Percentiles rank a stretch among this genome's conserved stretches.
These are phyloP conservation scores for Solanum microdontum DNA, from an alignment of 257 asterid genomes.

Conservation along the genomic window DNA sequence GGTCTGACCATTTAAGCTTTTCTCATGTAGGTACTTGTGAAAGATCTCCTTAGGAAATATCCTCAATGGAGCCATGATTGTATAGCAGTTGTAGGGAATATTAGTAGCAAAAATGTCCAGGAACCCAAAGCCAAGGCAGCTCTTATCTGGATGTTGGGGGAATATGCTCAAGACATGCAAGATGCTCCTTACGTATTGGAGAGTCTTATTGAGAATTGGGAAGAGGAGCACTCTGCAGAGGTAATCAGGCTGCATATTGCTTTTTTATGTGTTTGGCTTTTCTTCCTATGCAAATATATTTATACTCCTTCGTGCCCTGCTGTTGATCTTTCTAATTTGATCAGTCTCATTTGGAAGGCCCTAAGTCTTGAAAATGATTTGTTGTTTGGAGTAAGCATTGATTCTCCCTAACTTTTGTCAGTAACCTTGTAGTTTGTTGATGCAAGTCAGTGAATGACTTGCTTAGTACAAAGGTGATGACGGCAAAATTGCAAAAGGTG, in stretches of 20 bases:
- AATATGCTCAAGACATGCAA: constrained; percentile 97
- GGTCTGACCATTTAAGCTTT: constrained; percentile 4
- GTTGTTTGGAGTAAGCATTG: neutral
- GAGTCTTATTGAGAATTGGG: constrained; percentile 87
- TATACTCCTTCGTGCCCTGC: neutral
- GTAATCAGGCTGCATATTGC: constrained; percentile 23
- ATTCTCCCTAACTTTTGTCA: neutral
- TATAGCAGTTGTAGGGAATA: constrained; percentile 95
- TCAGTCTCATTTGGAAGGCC: neutral
- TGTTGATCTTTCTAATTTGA: neutral
- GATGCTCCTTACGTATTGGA: constrained; percentile 91
- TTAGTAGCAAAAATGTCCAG: constrained; percentile 89
- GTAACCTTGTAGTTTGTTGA: neutral
- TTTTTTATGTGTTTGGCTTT: neutral
- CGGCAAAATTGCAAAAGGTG: neutral
- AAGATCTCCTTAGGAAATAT: constrained; percentile 96
- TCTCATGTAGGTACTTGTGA: constrained; percentile 73
- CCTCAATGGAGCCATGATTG: constrained; percentile 99
- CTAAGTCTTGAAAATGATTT: neutral
- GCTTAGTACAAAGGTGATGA: neutral
- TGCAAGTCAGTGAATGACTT: neutral
- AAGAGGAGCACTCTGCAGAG: constrained; percentile 93
- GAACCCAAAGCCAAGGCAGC: constrained; percentile 99
- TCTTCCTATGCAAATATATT: neutral
- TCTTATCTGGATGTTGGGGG: constrained; percentile 99